phyloP scores from a whole-genome alignment of 108 stramenopile species.

The Cyclotella kingstonii region DNA sequence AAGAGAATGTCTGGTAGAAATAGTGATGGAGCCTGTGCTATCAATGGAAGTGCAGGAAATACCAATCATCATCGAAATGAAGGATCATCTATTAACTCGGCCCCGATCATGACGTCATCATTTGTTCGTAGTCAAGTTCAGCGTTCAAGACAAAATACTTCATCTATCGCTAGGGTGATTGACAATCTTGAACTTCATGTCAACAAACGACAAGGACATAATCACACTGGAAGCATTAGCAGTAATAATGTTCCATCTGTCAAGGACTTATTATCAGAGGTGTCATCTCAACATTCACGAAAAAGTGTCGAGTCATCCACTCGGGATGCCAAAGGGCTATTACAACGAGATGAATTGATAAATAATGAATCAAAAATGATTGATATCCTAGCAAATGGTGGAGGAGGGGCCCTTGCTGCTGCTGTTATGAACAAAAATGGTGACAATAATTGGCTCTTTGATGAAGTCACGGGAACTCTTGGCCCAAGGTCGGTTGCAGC shows the following conservation, averaged over 20 bases:
- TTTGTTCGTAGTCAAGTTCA: constrained; percentile 58
- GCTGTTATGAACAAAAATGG: constrained; percentile 26
- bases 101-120: constrained; percentile 64
- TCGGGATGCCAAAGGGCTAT: constrained; percentile 42
- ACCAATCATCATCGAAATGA: constrained; percentile 10
- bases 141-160: constrained; percentile 12
- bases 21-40: constrained; percentile 11
- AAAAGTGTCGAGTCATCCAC: constrained; percentile 10
- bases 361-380: constrained; percentile 40
- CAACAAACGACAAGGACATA: constrained; percentile 27
- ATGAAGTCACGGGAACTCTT: constrained; percentile 81
- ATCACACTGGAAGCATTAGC: background rate
- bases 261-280: constrained; percentile 14
- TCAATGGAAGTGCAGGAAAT: background rate
- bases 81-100: constrained; percentile 67
- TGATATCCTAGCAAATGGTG: constrained; percentile 38
- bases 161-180: constrained; percentile 85
- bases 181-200: constrained; percentile 64
- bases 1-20: constrained; percentile 38
- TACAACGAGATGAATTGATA: constrained; percentile 36
- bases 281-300: constrained; percentile 9
- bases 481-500: constrained; percentile 79
- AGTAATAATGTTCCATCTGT: constrained; percentile 1
- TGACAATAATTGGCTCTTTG: constrained; percentile 74
- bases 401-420: constrained; percentile 14